Evolutionary conservation across 306 rosid species (phyloP).

Genomic region (Medicago arabica): DNA sequence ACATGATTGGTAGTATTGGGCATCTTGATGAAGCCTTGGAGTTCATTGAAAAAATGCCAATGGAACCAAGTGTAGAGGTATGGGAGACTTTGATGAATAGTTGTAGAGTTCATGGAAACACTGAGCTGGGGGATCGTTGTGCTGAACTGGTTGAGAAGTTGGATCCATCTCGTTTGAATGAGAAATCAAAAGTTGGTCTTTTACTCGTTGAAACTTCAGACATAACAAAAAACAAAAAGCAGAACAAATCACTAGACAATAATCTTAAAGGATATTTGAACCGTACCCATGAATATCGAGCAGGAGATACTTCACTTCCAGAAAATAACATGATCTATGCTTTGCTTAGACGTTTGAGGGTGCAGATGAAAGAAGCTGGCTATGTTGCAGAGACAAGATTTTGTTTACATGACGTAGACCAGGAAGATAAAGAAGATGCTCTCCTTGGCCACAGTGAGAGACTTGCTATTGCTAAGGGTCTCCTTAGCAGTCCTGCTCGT

Average conservation of each 20-base stretch:
- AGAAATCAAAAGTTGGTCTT: conserved; percentile 75
- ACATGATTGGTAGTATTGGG: conserved; percentile 24
- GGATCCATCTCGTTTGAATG: conserved; percentile 62
- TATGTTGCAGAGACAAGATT: conserved; percentile 76
- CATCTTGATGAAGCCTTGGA: conserved; percentile 27
- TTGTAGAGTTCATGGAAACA: conserved; percentile 75
- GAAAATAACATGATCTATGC: conserved; percentile 66
- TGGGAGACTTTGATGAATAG: conserved; percentile 85
- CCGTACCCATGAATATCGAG: conserved; percentile 15
- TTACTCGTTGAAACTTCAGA: conserved; percentile 62
- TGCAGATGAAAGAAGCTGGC: conserved; percentile 87
- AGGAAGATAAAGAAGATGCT: conserved; percentile 83
- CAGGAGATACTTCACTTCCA: conserved; percentile 57
- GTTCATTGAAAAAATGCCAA: conserved; percentile 51
- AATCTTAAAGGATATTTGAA: conserved; percentile 69
- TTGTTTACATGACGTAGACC: conserved; percentile 86
- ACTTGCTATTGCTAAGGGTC: conserved; percentile 80
- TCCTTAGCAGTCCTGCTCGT: conserved; percentile 65
- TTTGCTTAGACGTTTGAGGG: conserved; percentile 68
- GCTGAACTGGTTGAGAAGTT: conserved; percentile 71
- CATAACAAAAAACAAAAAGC: conserved; percentile 46
- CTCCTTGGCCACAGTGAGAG: conserved; percentile 87
- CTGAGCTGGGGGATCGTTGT: conserved; percentile 76
- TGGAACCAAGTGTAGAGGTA: conserved; percentile 61
- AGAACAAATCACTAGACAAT: conserved; percentile 47